phyloP scores from a whole-genome alignment of 2,329 filamentous ascomycete species.

The Endoconidiophora laricicola region DNA sequence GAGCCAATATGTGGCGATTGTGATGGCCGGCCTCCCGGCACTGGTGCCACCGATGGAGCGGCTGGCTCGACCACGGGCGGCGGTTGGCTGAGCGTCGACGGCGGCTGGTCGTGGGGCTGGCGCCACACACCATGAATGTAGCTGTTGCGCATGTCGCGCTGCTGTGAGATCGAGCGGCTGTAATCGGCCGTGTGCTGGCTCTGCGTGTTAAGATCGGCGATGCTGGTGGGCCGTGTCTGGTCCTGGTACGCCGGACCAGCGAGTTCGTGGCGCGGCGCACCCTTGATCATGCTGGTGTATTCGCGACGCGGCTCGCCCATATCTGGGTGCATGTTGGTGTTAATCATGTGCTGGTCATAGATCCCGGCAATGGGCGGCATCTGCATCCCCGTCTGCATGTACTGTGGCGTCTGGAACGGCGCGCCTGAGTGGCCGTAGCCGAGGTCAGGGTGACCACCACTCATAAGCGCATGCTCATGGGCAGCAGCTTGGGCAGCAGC shows the following conservation, averaged over 20 bases:
- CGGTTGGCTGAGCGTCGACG: conserved; percentile 30
- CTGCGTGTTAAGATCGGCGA: conserved; percentile 68
- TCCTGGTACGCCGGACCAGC: conserved; percentile 79
- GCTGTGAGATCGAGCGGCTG: conserved; percentile 68
- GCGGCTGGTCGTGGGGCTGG: conserved; percentile 62
- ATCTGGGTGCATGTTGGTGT: conserved; percentile 47
- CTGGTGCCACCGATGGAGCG: conserved; percentile 13
- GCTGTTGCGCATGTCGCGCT: conserved; percentile 61
- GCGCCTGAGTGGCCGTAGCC: conserved; percentile 62
- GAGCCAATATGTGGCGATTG: conserved; percentile 40
- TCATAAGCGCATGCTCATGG: conserved; percentile 31
- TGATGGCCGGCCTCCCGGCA: conserved; percentile 30
- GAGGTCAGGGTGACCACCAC: conserved; percentile 65
- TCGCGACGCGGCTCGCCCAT: conserved; percentile 36
- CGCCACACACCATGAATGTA: conserved; percentile 73
- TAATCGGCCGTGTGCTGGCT: conserved; percentile 80
- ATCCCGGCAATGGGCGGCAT: conserved; percentile 36
- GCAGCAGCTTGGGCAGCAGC: conserved; percentile 33
- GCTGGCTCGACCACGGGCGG: conserved; percentile 17
- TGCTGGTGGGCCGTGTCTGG: conserved; percentile 57
- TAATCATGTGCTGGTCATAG: conserved; percentile 15
- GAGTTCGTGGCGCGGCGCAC: conserved; percentile 77
- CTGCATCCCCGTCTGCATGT: conserved; percentile 57
- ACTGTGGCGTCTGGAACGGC: conserved; percentile 40
- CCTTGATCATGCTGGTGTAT: conserved; percentile 60